These are phyloP conservation scores for Penicillium lividum DNA, from an alignment of 495 filamentous ascomycete genomes.

Conservation along the genomic window DNA sequence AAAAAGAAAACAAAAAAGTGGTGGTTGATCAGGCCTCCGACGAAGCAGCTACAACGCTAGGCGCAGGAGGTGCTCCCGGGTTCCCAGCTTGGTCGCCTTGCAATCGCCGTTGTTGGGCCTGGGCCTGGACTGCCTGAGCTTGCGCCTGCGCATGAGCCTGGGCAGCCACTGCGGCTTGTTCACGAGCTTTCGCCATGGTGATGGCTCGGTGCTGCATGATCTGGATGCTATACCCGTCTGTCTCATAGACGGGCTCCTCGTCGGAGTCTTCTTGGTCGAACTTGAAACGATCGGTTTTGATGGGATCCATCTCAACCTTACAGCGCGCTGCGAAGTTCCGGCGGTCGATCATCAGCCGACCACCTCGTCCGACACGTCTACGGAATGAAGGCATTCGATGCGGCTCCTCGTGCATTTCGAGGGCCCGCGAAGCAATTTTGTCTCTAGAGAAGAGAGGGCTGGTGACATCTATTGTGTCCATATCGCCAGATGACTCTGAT, in stretches of 20 bases:
- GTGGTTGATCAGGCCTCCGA: slow-evolving; percentile 39
- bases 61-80: slow-evolving; percentile 35
- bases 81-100: slow-evolving; percentile 43
- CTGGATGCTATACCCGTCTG: slow-evolving; percentile 69
- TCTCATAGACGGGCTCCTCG: slow-evolving; percentile 69
- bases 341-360: slow-evolving; percentile 81
- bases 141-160: slow-evolving; percentile 53
- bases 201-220: slow-evolving; percentile 73
- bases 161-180: slow-evolving; percentile 46
- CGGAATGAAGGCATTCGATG: slow-evolving; percentile 60
- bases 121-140: slow-evolving; percentile 42
- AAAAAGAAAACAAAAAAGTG: slow-evolving; percentile 22
- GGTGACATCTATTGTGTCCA: slow-evolving; percentile 47
- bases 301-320: slow-evolving; percentile 51
- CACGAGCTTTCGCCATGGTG: slow-evolving; percentile 55
- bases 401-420: slow-evolving; percentile 51
- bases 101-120: slow-evolving; percentile 41
- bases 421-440: slow-evolving; percentile 44
- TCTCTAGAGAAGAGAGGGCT: slow-evolving; percentile 50
- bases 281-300: slow-evolving; percentile 73
- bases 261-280: slow-evolving; percentile 71
- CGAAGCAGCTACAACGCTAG: slow-evolving; percentile 31
- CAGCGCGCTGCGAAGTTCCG: slow-evolving; percentile 51
- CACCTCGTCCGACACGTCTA: slow-evolving; percentile 71
- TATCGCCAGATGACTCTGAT: slow-evolving; percentile 67